Base-by-base conservation (phyloP, 2,329 filamentous ascomycete species). In the Paecilomyces fulvus region DNA sequence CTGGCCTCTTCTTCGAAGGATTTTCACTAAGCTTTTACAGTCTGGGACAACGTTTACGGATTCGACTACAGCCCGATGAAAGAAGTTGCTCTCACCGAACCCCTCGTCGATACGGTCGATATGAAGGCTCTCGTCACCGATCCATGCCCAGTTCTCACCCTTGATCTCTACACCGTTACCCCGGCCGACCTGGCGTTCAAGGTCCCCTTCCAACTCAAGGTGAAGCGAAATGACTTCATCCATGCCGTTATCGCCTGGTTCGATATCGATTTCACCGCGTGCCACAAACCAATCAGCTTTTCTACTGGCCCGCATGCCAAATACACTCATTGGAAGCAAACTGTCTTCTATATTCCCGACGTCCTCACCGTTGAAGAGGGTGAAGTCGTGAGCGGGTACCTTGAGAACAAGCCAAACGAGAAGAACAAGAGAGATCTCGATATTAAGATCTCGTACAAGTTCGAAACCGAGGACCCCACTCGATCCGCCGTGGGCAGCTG, bases 311-410 rank as follows among this genome's bases (percentile, higher is more conserved):
- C 94, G 28, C 94, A 97, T 77, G 95, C 92, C 66, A 97, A 96
- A 79, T 97, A 97, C 79, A 99, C 94, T 17, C 94, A 99, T 82
- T 99, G 94, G 94, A 99, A 99, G 80, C 94, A 99, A 80, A 99
- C 94, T 11, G 94, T 99, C 60, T 97, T 99, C 79, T 99, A 99
- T 78, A 81, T 99, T 61, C 85, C 89, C 68, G 92, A 99, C 65
- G 89, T 96, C 31, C 79, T 99, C 62, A 97, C 92, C 17, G 91
- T 96, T 37, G 87, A 95, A 74, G 82, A 90, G 69, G 90, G 88
- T 56, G 94, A 99, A 79, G 80, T 83, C 67, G 81, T 99, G 58
- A 76, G 79, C 58, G 89, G 90, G 67, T 79, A 81, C 30, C 78
- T 99, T 46, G 81, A 84, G 61, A 95, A 92, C 78, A 88, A 86